Conservation (phyloP, 2,329 filamentous ascomycete genomes). For the Grosmannia penicillata region DNA sequence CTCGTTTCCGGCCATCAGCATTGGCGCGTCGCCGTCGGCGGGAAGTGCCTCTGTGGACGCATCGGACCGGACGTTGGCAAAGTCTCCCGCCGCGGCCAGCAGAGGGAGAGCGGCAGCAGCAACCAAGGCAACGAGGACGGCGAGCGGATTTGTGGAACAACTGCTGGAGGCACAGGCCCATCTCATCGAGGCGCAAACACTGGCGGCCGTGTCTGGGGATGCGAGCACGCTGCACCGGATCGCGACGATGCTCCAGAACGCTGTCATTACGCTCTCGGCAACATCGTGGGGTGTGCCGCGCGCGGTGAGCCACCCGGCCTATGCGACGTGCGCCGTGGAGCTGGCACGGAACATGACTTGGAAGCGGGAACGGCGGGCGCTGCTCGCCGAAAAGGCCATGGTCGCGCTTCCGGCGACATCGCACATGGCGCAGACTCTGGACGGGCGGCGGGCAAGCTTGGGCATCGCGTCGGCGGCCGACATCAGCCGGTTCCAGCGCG, state of each 20-base stretch:
- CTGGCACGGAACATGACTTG: constrained; percentile 55
- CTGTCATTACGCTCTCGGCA: constrained; percentile 50
- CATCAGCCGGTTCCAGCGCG: constrained; percentile 53
- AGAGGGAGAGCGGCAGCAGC: constrained; percentile 11
- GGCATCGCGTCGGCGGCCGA: constrained; percentile 27
- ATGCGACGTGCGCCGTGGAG: constrained; percentile 52
- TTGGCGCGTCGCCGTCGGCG: constrained; percentile 18
- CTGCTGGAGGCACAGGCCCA: constrained; percentile 51
- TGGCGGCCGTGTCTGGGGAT: constrained; percentile 37
- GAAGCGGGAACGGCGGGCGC: constrained; percentile 46
- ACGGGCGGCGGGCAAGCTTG: neutral
- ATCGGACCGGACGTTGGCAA: constrained; percentile 15
- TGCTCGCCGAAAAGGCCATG: constrained; percentile 29
- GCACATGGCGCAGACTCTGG: constrained; percentile 2
- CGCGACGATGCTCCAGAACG: constrained; percentile 48
- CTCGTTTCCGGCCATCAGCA: constrained; percentile 58
- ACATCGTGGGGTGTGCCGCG: constrained; percentile 33
- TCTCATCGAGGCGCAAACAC: constrained; percentile 47
- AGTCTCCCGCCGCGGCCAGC: constrained; percentile 18
- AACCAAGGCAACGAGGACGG: constrained; percentile 11
- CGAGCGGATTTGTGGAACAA: constrained; percentile 39
- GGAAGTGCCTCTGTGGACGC: neutral
- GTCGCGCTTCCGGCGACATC: constrained; percentile 17
- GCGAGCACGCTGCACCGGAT: constrained; percentile 47
- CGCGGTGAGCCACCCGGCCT: constrained; percentile 33